phyloP scores from a whole-genome alignment of 2,329 filamentous ascomycete genomes.

The Botrytis pseudocinerea region DNA sequence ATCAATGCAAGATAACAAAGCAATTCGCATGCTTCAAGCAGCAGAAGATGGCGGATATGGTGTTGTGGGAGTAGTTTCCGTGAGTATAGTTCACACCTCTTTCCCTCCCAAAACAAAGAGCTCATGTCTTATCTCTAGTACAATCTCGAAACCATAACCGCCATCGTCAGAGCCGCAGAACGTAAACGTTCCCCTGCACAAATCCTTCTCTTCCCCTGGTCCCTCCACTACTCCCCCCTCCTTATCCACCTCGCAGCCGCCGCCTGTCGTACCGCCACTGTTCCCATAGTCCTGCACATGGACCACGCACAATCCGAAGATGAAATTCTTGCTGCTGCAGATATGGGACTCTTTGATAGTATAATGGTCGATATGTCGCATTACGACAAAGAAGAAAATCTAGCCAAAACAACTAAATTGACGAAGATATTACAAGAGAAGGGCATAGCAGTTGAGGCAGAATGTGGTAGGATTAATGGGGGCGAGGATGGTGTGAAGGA shows the following conservation, averaged over 20 bases:
- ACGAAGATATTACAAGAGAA: conserved; percentile 49
- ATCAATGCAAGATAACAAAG: conserved; percentile 16
- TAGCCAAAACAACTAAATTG: conserved; percentile 65
- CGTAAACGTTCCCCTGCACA: conserved; percentile 64
- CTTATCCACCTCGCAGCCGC: conserved; percentile 57
- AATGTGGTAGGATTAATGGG: conserved; percentile 70
- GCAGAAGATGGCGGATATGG: conserved; percentile 57
- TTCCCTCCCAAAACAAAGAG: not conserved
- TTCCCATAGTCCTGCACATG: conserved; percentile 64
- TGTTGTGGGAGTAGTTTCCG: conserved; percentile 52
- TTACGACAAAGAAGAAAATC: conserved; percentile 69
- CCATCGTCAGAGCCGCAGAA: conserved; percentile 67
- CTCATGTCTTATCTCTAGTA: conserved; percentile 44
- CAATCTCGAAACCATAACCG: conserved; percentile 71
- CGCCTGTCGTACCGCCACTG: conserved; percentile 54
- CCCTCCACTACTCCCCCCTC: conserved; percentile 57
- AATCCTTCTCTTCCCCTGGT: conserved; percentile 73
- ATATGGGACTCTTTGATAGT: conserved; percentile 62
- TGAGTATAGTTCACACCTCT: conserved; percentile 21
- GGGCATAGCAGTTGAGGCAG: conserved; percentile 66
- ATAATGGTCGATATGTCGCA: conserved; percentile 81
- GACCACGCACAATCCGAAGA: conserved; percentile 63
- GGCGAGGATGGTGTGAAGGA: conserved; percentile 75
- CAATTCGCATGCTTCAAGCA: conserved; percentile 37
- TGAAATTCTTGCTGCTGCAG: conserved; percentile 57